Conservation (phyloP, 768 basidiomycete genomes). For the Pleurotus eryngii region DNA sequence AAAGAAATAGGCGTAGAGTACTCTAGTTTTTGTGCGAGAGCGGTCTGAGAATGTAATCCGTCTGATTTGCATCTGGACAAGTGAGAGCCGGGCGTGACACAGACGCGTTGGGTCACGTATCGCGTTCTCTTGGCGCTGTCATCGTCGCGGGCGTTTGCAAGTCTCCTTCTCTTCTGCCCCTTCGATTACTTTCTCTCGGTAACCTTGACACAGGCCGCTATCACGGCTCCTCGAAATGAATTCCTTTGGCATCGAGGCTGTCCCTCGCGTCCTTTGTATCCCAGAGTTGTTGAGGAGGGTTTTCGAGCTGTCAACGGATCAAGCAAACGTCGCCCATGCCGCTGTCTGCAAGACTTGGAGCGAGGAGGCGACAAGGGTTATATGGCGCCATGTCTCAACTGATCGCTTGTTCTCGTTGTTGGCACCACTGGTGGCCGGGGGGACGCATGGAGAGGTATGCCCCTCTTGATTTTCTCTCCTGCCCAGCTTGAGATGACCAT, state of each 20-base stretch:
- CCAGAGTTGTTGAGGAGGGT: neutral
- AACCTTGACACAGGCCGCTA: no score
- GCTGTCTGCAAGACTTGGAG: neutral
- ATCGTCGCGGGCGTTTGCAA: no score
- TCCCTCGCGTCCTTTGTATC: neutral
- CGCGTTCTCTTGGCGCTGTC: no score
- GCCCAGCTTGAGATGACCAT: neutral
- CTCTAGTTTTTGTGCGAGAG: no score
- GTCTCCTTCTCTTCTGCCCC: no score
- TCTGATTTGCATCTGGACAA: no score
- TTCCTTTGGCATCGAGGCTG: neutral
- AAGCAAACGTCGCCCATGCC: neutral
- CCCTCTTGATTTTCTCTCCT: neutral
- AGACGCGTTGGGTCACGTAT: no score
- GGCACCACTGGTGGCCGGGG: neutral
- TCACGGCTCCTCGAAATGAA: no score
- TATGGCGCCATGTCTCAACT: neutral
- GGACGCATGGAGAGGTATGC: neutral
- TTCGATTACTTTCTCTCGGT: no score
- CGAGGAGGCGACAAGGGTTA: neutral
- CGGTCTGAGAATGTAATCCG: no score
- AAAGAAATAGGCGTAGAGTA: no score
- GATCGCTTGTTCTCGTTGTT: neutral
- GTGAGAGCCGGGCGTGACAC: no score
- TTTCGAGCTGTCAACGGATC: neutral